These are phyloP conservation scores for Phytophthora meadii DNA, from an alignment of 352 stramenopile genomes.

Conservation along the genomic window DNA sequence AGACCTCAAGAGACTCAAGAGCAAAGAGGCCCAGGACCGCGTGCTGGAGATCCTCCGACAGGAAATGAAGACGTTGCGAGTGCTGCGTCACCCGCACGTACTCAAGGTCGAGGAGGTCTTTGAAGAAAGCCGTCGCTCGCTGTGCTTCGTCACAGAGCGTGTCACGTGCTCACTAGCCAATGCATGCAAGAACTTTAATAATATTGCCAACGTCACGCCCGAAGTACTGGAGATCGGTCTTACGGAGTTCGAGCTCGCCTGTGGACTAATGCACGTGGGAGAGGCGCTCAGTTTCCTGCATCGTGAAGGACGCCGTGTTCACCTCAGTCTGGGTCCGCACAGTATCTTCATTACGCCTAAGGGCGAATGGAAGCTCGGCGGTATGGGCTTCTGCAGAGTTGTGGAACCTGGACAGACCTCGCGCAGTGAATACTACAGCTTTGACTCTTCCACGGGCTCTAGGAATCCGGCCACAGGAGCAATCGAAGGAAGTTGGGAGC, in stretches of 20 bases:
- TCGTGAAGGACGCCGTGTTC: slow-evolving; percentile 87
- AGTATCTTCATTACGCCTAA: slow-evolving; percentile 93
- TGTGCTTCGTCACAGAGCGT: slow-evolving; percentile 92
- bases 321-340: slow-evolving; percentile 85
- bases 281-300: slow-evolving; percentile 92
- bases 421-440: slow-evolving; percentile 84
- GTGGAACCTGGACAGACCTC: slow-evolving; percentile 86
- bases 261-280: slow-evolving; percentile 88
- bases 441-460: slow-evolving; percentile 56
- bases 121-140: slow-evolving; percentile 84
- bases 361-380: slow-evolving; percentile 92
- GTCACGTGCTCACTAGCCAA: slow-evolving; percentile 92
- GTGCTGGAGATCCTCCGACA: slow-evolving; percentile 88
- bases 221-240: slow-evolving; percentile 89
- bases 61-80: slow-evolving; percentile 87
- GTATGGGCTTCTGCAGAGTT: slow-evolving; percentile 89
- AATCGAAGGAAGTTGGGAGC: slow-evolving; percentile 79
- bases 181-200: slow-evolving; percentile 90
- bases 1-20: slow-evolving; percentile 83
- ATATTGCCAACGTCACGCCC: slow-evolving; percentile 85
- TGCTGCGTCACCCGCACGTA: slow-evolving; percentile 89
- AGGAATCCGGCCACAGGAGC: slow-evolving; percentile 60
- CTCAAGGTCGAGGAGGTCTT: slow-evolving; percentile 92
- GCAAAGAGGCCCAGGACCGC: slow-evolving; percentile 87
- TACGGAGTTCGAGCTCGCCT: slow-evolving; percentile 89